phyloP scores from a whole-genome alignment of 306 rosid genomes.

The Castanea mollissima region DNA sequence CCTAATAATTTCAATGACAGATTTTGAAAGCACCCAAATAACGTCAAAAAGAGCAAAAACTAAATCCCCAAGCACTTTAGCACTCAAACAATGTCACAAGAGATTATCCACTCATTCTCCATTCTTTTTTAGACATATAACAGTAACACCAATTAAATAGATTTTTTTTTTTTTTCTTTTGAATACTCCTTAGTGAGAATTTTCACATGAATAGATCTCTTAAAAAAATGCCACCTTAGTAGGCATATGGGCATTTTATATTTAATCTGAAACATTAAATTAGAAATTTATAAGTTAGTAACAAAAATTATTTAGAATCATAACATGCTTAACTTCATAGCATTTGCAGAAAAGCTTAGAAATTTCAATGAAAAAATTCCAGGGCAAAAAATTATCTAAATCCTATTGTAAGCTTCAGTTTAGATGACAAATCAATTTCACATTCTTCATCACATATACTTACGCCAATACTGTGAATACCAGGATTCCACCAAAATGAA shows the following conservation, averaged over 20 bases:
- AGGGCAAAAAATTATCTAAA: not conserved
- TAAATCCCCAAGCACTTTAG: not conserved
- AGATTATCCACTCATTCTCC: not conserved
- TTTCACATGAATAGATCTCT: not conserved
- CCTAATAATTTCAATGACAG: not conserved
- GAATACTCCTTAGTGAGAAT: not conserved
- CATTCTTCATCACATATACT: conserved; percentile 30
- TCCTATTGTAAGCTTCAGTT: not conserved
- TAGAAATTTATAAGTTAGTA: not conserved
- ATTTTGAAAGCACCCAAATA: not conserved
- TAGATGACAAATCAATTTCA: not conserved
- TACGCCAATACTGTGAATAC: conserved; percentile 94
- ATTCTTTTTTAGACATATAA: not conserved
- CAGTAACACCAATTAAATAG: not conserved
- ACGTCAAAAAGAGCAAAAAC: not conserved
- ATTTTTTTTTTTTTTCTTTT: not conserved
- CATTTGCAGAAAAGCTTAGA: not conserved
- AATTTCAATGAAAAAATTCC: not conserved
- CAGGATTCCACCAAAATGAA: conserved; percentile 66
- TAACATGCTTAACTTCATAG: not conserved
- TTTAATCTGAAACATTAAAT: not conserved
- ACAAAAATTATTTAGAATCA: not conserved
- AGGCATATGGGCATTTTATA: not conserved
- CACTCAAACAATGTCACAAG: not conserved
- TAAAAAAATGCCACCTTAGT: not conserved